Evolutionary conservation across 75 land plant genomes (phyloP).

Genomic region (Sequoiadendron giganteum): DNA sequence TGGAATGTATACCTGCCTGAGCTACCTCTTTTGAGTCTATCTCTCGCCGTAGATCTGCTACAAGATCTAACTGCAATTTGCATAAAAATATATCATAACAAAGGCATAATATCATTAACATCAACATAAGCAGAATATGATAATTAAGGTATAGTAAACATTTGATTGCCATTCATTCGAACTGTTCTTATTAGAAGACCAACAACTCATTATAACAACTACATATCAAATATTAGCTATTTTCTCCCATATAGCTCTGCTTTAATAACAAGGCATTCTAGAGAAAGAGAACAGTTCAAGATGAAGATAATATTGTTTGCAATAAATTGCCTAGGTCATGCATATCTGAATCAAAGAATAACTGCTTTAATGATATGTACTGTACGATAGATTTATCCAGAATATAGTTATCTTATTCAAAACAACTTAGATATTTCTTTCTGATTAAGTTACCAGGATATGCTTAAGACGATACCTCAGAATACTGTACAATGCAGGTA

Average conservation of each 20-base stretch:
- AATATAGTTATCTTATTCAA: neutral
- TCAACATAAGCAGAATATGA: neutral
- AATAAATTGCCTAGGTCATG: neutral
- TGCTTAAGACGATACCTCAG: neutral
- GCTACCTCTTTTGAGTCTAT: conserved; percentile 11
- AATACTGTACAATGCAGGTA: too few relatives aligned
- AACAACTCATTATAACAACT: neutral
- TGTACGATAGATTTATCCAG: neutral
- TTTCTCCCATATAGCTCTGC: neutral
- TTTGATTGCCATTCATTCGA: neutral
- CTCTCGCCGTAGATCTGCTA: neutral
- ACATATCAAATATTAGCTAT: neutral
- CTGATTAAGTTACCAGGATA: neutral
- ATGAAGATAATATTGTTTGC: neutral
- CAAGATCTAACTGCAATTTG: conserved; percentile 6
- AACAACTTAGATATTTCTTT: neutral
- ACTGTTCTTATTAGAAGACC: neutral
- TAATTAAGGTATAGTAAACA: neutral
- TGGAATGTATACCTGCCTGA: conserved; percentile 14
- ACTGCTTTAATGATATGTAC: neutral
- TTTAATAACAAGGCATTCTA: neutral
- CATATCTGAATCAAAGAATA: neutral
- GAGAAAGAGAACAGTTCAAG: neutral
- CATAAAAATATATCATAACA: neutral
- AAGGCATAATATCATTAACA: neutral